Conservation (phyloP, 2,329 filamentous ascomycete genomes). For the Penicillium sp. region DNA sequence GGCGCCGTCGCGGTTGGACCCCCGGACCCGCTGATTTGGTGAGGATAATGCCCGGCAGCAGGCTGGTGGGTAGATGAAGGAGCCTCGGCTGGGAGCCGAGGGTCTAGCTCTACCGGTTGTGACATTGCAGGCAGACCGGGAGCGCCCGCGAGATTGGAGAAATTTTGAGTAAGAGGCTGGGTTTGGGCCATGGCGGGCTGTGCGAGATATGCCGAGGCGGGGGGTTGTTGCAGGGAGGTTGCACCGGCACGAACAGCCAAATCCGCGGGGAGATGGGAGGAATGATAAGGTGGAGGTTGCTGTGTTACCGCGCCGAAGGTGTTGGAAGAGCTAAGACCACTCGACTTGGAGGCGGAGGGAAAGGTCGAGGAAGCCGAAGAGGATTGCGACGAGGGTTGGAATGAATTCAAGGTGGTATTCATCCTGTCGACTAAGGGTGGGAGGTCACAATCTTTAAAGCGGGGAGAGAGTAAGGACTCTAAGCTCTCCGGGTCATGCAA, state of each 20-base stretch:
- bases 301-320: conserved; percentile 8
- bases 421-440: conserved; percentile 4
- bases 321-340: conserved; percentile 7
- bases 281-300: conserved; percentile 1
- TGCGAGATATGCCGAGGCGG: conserved; percentile 8
- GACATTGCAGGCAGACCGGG: conserved; percentile 8
- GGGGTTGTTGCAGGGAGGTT: conserved; percentile 8
- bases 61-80: conserved; percentile 7
- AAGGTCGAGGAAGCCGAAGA: conserved; percentile 10
- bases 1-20: conserved; percentile 45
- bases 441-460: no score
- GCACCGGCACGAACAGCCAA: conserved; percentile 11
- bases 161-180: conserved; percentile 15
- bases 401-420: conserved; percentile 14
- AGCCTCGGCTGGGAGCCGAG: conserved; percentile 7
- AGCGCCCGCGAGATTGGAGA: conserved; percentile 9
- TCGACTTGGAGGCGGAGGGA: conserved; percentile 7
- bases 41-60: conserved; percentile 17
- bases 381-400: conserved; percentile 12
- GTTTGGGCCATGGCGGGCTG: conserved; percentile 13
- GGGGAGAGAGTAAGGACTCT: no score
- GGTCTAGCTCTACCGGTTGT: conserved; percentile 7
- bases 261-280: conserved; percentile 10
- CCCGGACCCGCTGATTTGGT: conserved; percentile 23
- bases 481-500: no score